Evolutionary conservation across 805 yeast genomes (phyloP).

Genomic region (Starmerella tilneyi): DNA sequence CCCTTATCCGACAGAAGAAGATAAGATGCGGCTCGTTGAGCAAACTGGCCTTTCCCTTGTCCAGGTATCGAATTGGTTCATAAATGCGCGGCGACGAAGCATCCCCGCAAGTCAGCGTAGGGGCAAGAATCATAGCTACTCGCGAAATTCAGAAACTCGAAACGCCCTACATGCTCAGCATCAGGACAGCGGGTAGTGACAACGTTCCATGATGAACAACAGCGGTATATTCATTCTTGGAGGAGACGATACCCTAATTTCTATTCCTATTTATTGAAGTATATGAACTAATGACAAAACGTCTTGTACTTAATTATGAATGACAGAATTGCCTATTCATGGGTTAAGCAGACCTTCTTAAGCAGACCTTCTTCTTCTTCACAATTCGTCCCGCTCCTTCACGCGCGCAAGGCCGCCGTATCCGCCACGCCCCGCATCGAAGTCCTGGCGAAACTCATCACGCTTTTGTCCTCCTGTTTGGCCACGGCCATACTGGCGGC

Average conservation of each 20-base stretch:
- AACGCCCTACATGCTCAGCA: not conserved
- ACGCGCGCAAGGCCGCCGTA: constrained; percentile 29
- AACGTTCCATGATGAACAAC: not conserved
- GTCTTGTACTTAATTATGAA: too few relatives aligned
- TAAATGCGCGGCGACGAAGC: constrained; percentile 73
- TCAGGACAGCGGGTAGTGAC: not conserved
- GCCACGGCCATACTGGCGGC: constrained; percentile 93
- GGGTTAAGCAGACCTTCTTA: too few relatives aligned
- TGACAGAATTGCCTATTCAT: too few relatives aligned
- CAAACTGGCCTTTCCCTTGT: constrained; percentile 71
- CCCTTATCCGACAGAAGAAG: constrained; percentile 77
- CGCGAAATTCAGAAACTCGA: constrained; percentile 2
- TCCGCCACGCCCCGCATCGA: constrained; percentile 39
- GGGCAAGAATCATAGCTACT: constrained; percentile 15
- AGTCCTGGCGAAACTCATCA: constrained; percentile 47
- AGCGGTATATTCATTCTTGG: too few relatives aligned
- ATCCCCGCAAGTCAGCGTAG: constrained; percentile 34
- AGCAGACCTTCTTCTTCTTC: too few relatives aligned
- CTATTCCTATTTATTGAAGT: too few relatives aligned
- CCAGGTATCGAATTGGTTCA: constrained; percentile 79
- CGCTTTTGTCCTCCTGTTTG: constrained; percentile 82
- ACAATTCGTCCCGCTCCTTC: constrained; percentile 2
- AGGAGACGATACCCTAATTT: too few relatives aligned
- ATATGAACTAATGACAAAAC: too few relatives aligned
- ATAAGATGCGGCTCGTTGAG: constrained; percentile 56